Base-by-base conservation (phyloP, 352 stramenopile species). In the Pythium coloratum region DNA sequence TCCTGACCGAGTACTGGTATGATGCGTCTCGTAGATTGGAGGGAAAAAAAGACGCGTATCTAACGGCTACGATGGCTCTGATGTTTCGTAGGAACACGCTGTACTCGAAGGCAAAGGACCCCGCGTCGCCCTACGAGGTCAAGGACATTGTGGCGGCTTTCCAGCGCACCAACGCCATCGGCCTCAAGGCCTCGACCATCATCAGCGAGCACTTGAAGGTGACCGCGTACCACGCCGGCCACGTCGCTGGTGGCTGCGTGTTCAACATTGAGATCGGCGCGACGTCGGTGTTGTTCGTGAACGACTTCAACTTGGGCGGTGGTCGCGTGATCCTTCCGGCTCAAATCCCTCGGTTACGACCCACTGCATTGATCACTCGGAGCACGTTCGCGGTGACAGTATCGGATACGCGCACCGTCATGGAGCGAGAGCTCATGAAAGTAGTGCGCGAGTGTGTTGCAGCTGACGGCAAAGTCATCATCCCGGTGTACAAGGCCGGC, bases 321-420 rank as follows among this genome's bases (percentile, higher is more conserved):
- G 84, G 82, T 2, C 78, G 86, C 57, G 82, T 96, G 46, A 53
- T 96, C 9, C 68, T 90, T 20, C 82, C 85, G 1, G 80, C 84
- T 6, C 70, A 90, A 58, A 89, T 96, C 44, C 88, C 88, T 49
- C 72, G 82, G 9, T 64, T 92, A 32, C 73, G 83, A 28, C 84
- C 86, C 2, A 82, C 63, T 44, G 80, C 74, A 0, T 62, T 94
- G 49, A 76, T 96, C 50, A 86, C 84, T 8, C 71, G 85, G 6
- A 94, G 88, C 32, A 73, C 81, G 3, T 95, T 94, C 68, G 85
- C 87, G 3, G 86, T 94, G 20, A 89, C 84, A 0, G 86, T 96
- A 2, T 96, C 88, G 3, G 88, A 96, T 66, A 96, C 88, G 3
- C 77, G 82, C 38, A 92, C 75, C 8, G 73, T 77, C 2, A 94